A percentile compares a stretch with the other conserved stretches of the same genome.
Conservation (phyloP, 1,139 yeast species). For the Pneumocystis oryctolagi region DNA sequence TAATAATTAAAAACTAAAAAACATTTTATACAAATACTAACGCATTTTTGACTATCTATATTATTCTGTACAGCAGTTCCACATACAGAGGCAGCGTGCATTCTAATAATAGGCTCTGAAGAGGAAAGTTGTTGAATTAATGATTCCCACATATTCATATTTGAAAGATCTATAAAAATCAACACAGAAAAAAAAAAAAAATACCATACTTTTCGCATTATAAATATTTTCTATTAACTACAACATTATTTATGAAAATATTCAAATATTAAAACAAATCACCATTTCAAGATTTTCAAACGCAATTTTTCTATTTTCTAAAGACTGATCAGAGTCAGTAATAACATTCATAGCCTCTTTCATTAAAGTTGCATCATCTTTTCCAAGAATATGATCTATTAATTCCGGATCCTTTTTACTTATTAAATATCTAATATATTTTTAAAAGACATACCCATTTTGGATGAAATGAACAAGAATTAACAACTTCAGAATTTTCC, state of each 20-base stretch:
- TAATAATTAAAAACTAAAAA: not conserved
- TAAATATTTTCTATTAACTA: conserved; percentile 72
- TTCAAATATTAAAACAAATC: not conserved
- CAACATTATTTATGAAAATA: not conserved
- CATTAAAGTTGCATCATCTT: conserved; percentile 79
- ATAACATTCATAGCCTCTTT: conserved; percentile 53
- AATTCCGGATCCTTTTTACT: conserved; percentile 45
- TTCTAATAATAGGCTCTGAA: conserved; percentile 34
- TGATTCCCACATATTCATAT: conserved; percentile 65
- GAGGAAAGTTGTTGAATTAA: conserved; percentile 39
- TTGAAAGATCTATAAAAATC: conserved; percentile 33
- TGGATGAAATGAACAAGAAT: not conserved
- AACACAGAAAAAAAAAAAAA: not conserved
- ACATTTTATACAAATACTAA: conserved; percentile 18
- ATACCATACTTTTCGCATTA: conserved; percentile 62
- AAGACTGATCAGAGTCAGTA: conserved; percentile 42
- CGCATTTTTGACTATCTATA: conserved; percentile 50
- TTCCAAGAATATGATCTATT: conserved; percentile 65
- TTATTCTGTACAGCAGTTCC: conserved; percentile 93
- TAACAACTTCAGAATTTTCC: not conserved
- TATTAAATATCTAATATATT: not conserved
- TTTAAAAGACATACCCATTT: not conserved
- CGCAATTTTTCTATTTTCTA: conserved; percentile 57
- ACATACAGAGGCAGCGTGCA: conserved; percentile 54
- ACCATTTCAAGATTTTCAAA: conserved; percentile 81